These are phyloP conservation scores for Cyamopsis tetragonoloba DNA, from an alignment of 306 rosid species.

Conservation along the genomic window DNA sequence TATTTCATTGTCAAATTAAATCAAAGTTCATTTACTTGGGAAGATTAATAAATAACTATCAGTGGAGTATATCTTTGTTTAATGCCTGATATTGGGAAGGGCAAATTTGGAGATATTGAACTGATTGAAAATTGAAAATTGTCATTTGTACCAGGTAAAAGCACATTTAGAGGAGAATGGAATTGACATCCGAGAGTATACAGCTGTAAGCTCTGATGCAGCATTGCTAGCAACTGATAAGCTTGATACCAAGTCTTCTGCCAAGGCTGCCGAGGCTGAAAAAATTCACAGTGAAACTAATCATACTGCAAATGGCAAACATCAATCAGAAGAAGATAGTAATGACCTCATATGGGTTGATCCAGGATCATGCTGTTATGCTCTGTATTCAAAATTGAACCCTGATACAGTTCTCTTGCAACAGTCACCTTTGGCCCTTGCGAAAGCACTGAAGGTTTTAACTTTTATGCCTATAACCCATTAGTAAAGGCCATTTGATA, in stretches of 20 bases:
- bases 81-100: background rate
- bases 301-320: constrained; percentile 35
- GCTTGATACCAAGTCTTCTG: constrained; percentile 39
- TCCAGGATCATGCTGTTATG: constrained; percentile 84
- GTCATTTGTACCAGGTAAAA: constrained; percentile 56
- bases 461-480: background rate
- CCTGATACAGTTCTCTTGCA: constrained; percentile 58
- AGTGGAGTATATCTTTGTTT: background rate
- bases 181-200: constrained; percentile 76
- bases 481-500: constrained; percentile 9
- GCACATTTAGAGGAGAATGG: constrained; percentile 61
- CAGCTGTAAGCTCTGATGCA: constrained; percentile 61
- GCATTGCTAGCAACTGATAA: constrained; percentile 58
- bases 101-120: constrained; percentile 6
- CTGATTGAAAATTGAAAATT: background rate
- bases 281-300: constrained; percentile 14
- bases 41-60: background rate
- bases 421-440: constrained; percentile 97
- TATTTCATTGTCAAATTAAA: background rate
- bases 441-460: constrained; percentile 95
- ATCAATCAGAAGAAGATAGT: constrained; percentile 40
- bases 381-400: constrained; percentile 68
- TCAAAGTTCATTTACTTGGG: constrained; percentile 18
- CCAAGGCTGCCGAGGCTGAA: constrained; percentile 30
- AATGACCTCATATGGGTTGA: constrained; percentile 74